Evolutionary conservation across 495 filamentous ascomycete genomes (phyloP).

Genomic region (Trichocladium antarcticum): DNA sequence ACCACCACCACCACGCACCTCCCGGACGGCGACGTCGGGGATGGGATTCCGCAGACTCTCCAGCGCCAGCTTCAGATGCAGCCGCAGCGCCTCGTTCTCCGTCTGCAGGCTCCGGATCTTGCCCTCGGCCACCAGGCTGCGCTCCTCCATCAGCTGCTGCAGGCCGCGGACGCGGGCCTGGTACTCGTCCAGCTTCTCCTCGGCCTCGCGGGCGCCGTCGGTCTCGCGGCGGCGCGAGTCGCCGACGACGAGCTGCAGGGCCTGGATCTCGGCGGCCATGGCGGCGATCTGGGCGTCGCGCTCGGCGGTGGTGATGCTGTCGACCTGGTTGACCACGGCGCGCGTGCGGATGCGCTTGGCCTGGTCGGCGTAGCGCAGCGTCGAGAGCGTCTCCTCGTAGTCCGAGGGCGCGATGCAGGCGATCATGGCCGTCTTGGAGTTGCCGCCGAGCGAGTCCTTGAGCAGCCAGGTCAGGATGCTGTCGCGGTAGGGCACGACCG

Average conservation of each 20-base stretch:
- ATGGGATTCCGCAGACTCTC: conserved; percentile 88
- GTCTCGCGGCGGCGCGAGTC: conserved; percentile 40
- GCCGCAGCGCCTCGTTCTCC: conserved; percentile 78
- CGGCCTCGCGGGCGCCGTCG: conserved; percentile 40
- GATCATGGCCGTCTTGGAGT: conserved; percentile 98
- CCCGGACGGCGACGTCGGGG: conserved; percentile 27
- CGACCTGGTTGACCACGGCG: conserved; percentile 81
- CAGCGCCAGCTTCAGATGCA: conserved; percentile 75
- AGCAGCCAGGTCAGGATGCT: conserved; percentile 96
- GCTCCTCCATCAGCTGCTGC: conserved; percentile 92
- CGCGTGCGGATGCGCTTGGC: conserved; percentile 96
- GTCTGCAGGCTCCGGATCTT: conserved; percentile 79
- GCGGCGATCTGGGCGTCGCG: conserved; percentile 85
- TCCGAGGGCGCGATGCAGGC: conserved; percentile 91
- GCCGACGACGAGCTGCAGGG: conserved; percentile 64
- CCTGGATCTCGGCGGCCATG: conserved; percentile 87
- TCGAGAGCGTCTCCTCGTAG: conserved; percentile 95
- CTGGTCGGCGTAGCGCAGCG: conserved; percentile 93
- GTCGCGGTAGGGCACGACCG: conserved; percentile 82
- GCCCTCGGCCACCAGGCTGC: conserved; percentile 70
- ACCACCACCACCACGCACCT: no score
- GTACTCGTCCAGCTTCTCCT: conserved; percentile 80
- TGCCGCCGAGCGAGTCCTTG: conserved; percentile 89
- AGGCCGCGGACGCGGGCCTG: conserved; percentile 74
- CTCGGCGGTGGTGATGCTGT: conserved; percentile 73